Conservation (phyloP, 768 basidiomycete species). For the Pleurotus djamor region DNA sequence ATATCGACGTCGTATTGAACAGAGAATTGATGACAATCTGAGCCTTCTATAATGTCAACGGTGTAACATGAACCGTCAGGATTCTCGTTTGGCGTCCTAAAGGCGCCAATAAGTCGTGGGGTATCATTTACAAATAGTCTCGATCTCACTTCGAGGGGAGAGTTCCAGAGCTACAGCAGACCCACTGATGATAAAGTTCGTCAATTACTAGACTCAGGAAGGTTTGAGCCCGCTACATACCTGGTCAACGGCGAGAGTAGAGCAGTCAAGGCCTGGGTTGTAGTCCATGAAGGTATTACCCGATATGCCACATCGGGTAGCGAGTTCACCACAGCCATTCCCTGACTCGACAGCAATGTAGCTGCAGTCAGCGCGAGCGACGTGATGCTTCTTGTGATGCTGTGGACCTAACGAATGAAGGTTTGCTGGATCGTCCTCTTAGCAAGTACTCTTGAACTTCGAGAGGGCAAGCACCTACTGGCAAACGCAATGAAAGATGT, state of each 20-base stretch:
- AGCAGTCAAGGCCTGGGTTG: constrained; percentile 6
- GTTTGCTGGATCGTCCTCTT: neutral
- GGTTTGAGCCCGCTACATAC: neutral
- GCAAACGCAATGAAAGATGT: neutral
- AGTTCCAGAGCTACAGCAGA: constrained; percentile 6
- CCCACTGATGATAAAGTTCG: neutral
- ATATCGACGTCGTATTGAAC: constrained; percentile 1
- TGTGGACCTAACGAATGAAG: neutral
- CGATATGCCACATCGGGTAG: constrained; percentile 4
- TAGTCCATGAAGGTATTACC: neutral
- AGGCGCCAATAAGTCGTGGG: neutral
- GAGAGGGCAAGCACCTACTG: neutral
- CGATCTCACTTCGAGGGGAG: constrained; percentile 1
- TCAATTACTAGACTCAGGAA: neutral
- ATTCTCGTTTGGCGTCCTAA: neutral
- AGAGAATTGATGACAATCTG: constrained; percentile 3
- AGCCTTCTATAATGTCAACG: neutral
- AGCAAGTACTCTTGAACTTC: neutral
- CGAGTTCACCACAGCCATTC: neutral
- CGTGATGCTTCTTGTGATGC: neutral
- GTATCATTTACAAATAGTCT: neutral
- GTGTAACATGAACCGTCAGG: neutral
- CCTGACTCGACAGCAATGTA: neutral
- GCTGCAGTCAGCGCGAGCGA: constrained; percentile 3
- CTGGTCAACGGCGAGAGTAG: constrained; percentile 2